Evolutionary conservation across 2,329 filamentous ascomycete genomes (phyloP).

Genomic region (Myriosclerotinia duriaeana): DNA sequence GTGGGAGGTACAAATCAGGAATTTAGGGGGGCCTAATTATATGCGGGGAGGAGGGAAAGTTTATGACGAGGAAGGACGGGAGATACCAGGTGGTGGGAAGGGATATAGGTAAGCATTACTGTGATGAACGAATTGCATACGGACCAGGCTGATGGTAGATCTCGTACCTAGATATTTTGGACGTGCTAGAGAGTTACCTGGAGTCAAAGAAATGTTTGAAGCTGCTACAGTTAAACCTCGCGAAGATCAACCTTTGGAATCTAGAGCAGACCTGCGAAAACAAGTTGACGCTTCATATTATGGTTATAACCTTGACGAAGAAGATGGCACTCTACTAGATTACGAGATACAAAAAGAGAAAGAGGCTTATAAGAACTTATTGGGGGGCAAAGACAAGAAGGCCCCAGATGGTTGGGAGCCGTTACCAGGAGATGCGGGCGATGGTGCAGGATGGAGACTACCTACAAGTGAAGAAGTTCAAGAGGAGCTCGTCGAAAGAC

Average conservation of each 20-base stretch:
- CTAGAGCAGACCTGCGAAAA: conserved; percentile 66
- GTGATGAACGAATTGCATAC: neutral
- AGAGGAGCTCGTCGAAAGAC: conserved; percentile 83
- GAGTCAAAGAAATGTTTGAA: conserved; percentile 95
- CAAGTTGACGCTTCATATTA: conserved; percentile 94
- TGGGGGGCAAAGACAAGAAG: conserved; percentile 56
- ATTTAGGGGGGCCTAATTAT: conserved; percentile 95
- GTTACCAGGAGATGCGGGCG: conserved; percentile 81
- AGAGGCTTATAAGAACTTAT: conserved; percentile 70
- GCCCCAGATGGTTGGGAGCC: conserved; percentile 74
- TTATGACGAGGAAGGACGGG: conserved; percentile 54
- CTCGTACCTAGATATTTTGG: conserved; percentile 81
- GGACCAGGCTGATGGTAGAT: conserved; percentile 21
- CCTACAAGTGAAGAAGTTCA: conserved; percentile 92
- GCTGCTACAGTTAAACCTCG: conserved; percentile 61
- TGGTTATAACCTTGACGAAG: conserved; percentile 89
- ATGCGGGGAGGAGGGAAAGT: conserved; percentile 52
- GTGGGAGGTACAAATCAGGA: conserved; percentile 97
- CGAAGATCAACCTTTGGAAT: conserved; percentile 62
- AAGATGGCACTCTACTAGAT: conserved; percentile 74
- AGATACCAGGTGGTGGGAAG: conserved; percentile 69
- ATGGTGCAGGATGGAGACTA: conserved; percentile 78
- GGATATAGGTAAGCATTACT: conserved; percentile 80
- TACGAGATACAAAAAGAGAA: conserved; percentile 84
- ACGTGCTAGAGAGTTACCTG: conserved; percentile 81